Base-by-base conservation (phyloP, 2,329 filamentous ascomycete genomes). In the Cladophialophora psammophila region DNA sequence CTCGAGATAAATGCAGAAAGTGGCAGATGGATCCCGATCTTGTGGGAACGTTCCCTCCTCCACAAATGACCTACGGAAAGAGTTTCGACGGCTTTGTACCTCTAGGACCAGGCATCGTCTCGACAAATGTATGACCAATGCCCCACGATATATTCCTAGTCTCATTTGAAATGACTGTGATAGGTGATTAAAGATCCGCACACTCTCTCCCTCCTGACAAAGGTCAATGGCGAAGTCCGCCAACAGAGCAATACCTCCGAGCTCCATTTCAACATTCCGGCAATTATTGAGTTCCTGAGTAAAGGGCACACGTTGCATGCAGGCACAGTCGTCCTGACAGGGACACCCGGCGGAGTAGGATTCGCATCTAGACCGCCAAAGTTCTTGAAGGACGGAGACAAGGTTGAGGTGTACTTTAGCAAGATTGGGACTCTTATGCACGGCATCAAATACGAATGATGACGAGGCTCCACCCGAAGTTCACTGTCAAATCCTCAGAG, bases 21-120 rank as follows among this genome's bases (percentile, higher is more conserved):
- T 62, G 60, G 60, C 48, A 54, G 18, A 54, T 45, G 35, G 60
- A 62, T 55, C 60, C 60, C 5, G 26, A 32, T 12, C 38, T 62
- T 12, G 60, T 55, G 26, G 60, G 60, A 2, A 62, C 60, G 5
- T 62, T 38, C 15, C 60, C 60, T 31, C 60, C 60, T 13, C 60
- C 60, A 3, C 60, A 62, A 35, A 55, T 62, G 50, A 62, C 73
- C 38, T 79, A 77, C 54, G 73, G 74, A 26, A 81, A 82, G 68
- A 78, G 78, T 1, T 76, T 80, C 34, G 79, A 80, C 63, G 73
- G 72, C 6, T 78, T 75, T 15, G 75, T 72, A 12, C 78, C 76
- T 0, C 74, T 80, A 20, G 69, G 80, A 0, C 80, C 78, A 0
- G 72, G 74, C 0, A 71, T 82, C 1, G 76, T 80, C 1, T 72